Conservation (phyloP, 768 basidiomycete species). For the Pleurotus salmoneostramineus region DNA sequence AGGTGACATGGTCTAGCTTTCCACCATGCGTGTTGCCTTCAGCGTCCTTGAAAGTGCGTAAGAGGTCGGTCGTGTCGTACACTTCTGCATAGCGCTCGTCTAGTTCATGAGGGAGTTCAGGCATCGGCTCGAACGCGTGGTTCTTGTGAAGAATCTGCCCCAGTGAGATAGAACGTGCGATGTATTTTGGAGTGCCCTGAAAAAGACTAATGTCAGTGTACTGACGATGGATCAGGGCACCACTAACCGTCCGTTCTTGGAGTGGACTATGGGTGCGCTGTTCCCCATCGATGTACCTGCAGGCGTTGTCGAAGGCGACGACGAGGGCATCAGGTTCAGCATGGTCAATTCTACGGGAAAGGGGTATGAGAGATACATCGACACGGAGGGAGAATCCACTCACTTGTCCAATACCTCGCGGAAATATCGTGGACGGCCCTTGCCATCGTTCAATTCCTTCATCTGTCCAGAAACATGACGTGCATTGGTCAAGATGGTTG, state of each 20-base stretch:
- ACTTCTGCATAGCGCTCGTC: neutral
- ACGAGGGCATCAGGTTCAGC: neutral
- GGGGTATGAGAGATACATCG: neutral
- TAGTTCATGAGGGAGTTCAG: neutral
- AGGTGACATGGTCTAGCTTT: too few species aligned
- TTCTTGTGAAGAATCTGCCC: neutral
- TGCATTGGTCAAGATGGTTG: neutral
- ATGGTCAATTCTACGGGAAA: neutral
- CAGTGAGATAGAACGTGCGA: constrained; percentile 8
- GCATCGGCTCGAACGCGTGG: neutral
- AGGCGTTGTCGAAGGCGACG: neutral
- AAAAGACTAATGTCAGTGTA: neutral
- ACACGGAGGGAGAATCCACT: neutral
- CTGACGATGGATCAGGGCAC: too few species aligned
- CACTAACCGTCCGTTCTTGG: neutral
- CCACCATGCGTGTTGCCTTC: neutral
- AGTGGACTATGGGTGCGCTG: neutral
- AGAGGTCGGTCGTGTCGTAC: neutral
- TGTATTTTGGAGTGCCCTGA: constrained; percentile 10
- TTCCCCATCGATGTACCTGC: too few species aligned
- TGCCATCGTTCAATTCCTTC: neutral
- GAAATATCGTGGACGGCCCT: neutral
- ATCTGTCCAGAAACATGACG: neutral
- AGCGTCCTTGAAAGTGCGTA: neutral
- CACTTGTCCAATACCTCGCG: neutral